A percentile compares a stretch with the other conserved stretches of the same genome.
These are phyloP conservation scores for Lolium rigidum DNA, from an alignment of 176 grass and related monocot species.

Conservation along the genomic window DNA sequence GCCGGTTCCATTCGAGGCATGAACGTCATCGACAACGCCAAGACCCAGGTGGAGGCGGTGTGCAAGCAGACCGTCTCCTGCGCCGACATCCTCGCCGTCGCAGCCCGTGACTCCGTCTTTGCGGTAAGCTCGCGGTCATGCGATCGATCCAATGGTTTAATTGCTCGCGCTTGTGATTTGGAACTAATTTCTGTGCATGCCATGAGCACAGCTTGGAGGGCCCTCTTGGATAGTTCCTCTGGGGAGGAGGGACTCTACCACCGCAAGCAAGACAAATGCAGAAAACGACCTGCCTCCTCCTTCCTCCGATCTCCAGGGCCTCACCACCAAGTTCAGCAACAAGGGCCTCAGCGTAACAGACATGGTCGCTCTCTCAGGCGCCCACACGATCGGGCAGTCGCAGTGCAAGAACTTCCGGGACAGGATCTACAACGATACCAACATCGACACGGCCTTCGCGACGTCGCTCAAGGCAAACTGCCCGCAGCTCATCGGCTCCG, in stretches of 20 bases:
- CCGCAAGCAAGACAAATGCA: constrained; percentile 30
- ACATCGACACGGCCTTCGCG: constrained; percentile 54
- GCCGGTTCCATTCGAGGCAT: not conserved
- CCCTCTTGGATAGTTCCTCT: constrained; percentile 47
- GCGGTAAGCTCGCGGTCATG: too few relatives aligned
- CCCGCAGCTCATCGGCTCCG: not conserved
- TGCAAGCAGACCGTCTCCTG: constrained; percentile 64
- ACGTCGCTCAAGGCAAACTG: constrained; percentile 62
- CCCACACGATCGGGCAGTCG: constrained; percentile 59
- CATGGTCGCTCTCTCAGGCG: constrained; percentile 50
- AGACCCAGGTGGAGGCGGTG: constrained; percentile 57
- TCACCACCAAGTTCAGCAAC: constrained; percentile 13
- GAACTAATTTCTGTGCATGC: not conserved
- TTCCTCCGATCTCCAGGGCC: constrained; percentile 12
- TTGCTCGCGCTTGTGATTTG: not conserved
- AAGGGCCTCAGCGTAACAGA: constrained; percentile 13
- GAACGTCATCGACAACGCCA: constrained; percentile 49
- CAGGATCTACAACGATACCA: constrained; percentile 61
- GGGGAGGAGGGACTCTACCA: constrained; percentile 53
- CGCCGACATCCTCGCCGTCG: constrained; percentile 70
- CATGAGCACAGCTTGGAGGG: constrained; percentile 33
- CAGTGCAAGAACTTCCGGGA: constrained; percentile 47
- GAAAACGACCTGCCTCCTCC: constrained; percentile 2
- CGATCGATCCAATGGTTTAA: not conserved
- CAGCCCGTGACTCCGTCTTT: constrained; percentile 48